Percentiles rank a stretch among this genome's conserved stretches.
Evolutionary conservation across 208 protist genomes (phyloP).

Genomic region (Trypanosoma rangeli): DNA sequence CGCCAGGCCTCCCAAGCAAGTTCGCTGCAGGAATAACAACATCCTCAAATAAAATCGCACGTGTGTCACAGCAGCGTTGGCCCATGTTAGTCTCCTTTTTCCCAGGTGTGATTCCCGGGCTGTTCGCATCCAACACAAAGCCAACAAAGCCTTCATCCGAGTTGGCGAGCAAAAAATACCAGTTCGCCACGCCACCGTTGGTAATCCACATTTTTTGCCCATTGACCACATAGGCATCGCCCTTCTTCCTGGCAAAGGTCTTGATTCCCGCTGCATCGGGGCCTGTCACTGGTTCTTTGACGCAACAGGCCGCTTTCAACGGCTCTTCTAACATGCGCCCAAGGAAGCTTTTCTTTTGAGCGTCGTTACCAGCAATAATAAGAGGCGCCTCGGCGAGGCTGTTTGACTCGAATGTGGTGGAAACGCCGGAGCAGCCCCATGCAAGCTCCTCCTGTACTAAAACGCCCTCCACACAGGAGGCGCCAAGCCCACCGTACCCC

Average conservation of each 20-base stretch:
- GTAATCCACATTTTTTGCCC: constrained; percentile 96
- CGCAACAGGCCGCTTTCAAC: constrained; percentile 77
- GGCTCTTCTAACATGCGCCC: constrained; percentile 84
- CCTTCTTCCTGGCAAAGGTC: constrained; percentile 84
- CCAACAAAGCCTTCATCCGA: constrained; percentile 78
- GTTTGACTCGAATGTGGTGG: constrained; percentile 86
- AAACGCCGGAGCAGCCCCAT: constrained; percentile 86
- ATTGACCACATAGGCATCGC: constrained; percentile 89
- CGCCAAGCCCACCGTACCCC: constrained; percentile 78
- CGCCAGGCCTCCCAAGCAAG: constrained; percentile 63
- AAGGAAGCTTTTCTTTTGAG: constrained; percentile 89
- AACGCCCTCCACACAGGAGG: constrained; percentile 61
- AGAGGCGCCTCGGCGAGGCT: constrained; percentile 74
- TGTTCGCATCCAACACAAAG: constrained; percentile 89
- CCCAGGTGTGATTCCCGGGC: constrained; percentile 72
- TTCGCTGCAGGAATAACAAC: constrained; percentile 86
- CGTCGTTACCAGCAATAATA: constrained; percentile 84
- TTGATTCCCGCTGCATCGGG: constrained; percentile 89
- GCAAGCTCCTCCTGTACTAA: constrained; percentile 88
- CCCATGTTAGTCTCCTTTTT: constrained; percentile 92
- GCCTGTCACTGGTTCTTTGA: constrained; percentile 84
- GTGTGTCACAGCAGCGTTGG: constrained; percentile 91
- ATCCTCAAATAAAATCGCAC: constrained; percentile 91
- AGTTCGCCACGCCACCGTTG: constrained; percentile 91
- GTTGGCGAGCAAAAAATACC: constrained; percentile 89